phyloP scores from a whole-genome alignment of 2,329 filamentous ascomycete genomes.

The Alternaria sp. region DNA sequence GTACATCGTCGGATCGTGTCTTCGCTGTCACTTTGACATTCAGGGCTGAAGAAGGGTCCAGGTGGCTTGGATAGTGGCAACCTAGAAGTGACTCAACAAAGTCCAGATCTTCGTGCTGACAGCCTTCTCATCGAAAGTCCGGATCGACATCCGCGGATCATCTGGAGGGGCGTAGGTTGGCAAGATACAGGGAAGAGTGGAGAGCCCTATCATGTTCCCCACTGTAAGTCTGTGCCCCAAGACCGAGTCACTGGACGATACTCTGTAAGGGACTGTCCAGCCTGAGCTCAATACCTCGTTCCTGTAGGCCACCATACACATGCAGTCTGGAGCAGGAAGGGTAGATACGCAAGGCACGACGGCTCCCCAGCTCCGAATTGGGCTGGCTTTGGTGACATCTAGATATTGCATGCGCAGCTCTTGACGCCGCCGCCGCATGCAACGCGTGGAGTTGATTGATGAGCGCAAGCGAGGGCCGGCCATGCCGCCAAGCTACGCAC shows the following conservation, averaged over 20 bases:
- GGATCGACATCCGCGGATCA: not conserved
- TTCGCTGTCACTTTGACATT: not conserved
- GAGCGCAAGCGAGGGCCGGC: constrained; percentile 5
- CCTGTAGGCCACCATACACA: not conserved
- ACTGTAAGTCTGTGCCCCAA: not conserved
- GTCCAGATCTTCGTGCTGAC: not conserved
- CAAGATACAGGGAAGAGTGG: not conserved
- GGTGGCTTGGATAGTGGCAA: not conserved
- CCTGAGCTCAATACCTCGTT: not conserved
- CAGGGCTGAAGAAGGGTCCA: not conserved
- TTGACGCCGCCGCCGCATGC: constrained; percentile 5
- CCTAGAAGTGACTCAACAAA: not conserved
- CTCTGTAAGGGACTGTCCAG: not conserved
- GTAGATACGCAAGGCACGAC: constrained; percentile 10
- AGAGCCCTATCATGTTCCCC: not conserved
- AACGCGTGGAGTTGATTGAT: constrained; percentile 13
- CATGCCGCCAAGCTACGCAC: constrained; percentile 6
- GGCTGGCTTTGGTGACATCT: constrained; percentile 17
- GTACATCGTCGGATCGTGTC: not conserved
- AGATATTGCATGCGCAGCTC: constrained; percentile 33
- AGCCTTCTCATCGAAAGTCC: not conserved
- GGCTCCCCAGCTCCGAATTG: constrained; percentile 28
- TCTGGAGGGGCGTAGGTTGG: not conserved
- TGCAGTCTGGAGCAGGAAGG: constrained; percentile 1
- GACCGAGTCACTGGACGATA: not conserved